Evolutionary conservation across 192 early-diverging fungal genomes (phyloP).

Genomic region (Paraglomus occultum): DNA sequence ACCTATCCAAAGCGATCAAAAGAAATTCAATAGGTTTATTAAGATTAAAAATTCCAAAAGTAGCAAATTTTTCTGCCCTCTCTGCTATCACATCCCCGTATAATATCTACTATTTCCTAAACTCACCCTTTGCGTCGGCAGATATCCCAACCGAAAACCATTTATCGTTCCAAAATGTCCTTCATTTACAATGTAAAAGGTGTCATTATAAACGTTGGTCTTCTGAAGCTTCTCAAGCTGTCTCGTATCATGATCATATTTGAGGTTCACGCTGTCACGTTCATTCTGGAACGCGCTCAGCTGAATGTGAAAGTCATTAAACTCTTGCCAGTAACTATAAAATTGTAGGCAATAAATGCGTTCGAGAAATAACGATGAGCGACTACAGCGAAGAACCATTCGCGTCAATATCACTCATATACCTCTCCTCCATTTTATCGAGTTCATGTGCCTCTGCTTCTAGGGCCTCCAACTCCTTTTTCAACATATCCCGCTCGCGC

Average conservation of each 20-base stretch:
- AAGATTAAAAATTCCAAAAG: no score
- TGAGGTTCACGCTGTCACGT: conserved; percentile 74
- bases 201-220: conserved; percentile 95
- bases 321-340: conserved; percentile 63
- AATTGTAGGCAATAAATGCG: neutral
- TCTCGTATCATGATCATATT: conserved; percentile 69
- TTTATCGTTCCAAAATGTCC: conserved; percentile 93
- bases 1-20: conserved; percentile 46
- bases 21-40: neutral
- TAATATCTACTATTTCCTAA: neutral
- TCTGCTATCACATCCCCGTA: neutral
- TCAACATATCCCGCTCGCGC: conserved; percentile 41
- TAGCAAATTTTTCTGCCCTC: neutral
- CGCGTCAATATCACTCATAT: neutral
- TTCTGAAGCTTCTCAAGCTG: conserved; percentile 84
- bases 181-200: conserved; percentile 84
- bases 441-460: conserved; percentile 53
- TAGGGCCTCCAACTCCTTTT: conserved; percentile 47
- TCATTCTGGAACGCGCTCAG: conserved; percentile 69
- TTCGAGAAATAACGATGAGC: neutral
- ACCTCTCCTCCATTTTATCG: conserved; percentile 60
- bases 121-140: conserved; percentile 64
- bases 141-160: conserved; percentile 84
- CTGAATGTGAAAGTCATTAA: conserved; percentile 67
- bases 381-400: neutral